A percentile compares a stretch with the other conserved stretches of the same genome.
Evolutionary conservation across 345 rosid genomes (phyloP).

Genomic region (Salix viminalis): DNA sequence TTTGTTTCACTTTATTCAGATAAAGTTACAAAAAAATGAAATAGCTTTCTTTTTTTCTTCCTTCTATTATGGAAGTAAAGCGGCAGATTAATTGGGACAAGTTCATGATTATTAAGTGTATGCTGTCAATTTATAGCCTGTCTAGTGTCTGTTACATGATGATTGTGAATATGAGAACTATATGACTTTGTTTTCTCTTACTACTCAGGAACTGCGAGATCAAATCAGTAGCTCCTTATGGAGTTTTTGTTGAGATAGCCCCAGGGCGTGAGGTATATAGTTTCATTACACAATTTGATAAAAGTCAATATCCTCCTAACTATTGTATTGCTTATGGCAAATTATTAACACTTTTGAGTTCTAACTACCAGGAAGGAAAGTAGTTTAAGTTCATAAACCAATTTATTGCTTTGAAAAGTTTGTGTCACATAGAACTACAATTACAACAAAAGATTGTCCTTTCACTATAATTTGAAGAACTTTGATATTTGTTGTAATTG

Average conservation of each 20-base stretch:
- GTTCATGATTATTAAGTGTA: neutral
- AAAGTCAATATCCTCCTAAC: neutral
- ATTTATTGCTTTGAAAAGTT: neutral
- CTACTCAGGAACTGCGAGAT: constrained; percentile 77
- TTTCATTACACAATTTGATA: neutral
- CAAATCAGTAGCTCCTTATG: constrained; percentile 83
- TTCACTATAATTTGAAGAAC: neutral
- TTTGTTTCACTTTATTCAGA: neutral
- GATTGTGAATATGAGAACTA: neutral
- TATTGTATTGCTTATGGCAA: neutral
- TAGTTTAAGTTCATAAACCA: neutral
- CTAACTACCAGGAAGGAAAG: neutral
- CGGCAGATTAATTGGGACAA: neutral
- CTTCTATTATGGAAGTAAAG: neutral
- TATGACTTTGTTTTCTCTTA: constrained; percentile 15
- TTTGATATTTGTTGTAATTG: neutral
- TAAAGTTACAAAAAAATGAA: neutral
- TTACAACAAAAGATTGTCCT: too few species aligned
- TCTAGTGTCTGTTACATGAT: constrained; percentile 4
- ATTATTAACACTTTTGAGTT: neutral
- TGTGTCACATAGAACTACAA: neutral
- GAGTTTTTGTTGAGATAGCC: constrained; percentile 93
- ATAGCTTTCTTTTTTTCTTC: neutral
- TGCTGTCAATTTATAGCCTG: neutral
- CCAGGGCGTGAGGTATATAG: constrained; percentile 84